These are phyloP conservation scores for Orychophragmus violaceus DNA, from an alignment of 345 rosid genomes.

Conservation along the genomic window DNA sequence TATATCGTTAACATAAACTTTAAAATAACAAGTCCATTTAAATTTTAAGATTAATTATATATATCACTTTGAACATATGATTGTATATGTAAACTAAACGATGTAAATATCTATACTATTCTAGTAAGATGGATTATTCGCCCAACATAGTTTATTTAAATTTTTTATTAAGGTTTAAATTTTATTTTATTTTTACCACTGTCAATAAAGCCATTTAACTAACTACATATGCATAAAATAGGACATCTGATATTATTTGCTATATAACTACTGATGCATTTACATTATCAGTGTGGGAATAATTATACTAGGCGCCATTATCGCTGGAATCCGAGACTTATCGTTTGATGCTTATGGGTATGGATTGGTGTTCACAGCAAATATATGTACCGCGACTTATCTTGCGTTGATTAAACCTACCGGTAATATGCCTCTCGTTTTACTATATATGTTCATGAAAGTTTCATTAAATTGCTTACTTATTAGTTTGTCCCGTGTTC, in stretches of 20 bases:
- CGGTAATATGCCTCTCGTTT: conserved; percentile 10
- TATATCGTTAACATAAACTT: neutral
- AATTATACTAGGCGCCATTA: conserved; percentile 52
- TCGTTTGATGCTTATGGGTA: conserved; percentile 72
- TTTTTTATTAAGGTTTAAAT: too few relatives aligned
- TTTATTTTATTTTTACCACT: neutral
- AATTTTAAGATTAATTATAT: neutral
- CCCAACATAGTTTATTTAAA: neutral
- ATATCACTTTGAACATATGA: neutral
- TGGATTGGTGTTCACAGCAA: conserved; percentile 59
- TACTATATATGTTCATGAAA: neutral
- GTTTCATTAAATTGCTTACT: neutral
- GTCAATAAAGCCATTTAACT: neutral
- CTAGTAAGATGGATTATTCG: neutral
- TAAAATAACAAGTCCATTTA: neutral
- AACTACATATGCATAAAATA: neutral
- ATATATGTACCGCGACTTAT: conserved; percentile 64
- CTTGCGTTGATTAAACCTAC: conserved; percentile 60
- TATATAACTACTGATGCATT: neutral
- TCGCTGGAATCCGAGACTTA: conserved; percentile 73
- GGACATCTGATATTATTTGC: neutral
- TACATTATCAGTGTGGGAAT: conserved; percentile 51
- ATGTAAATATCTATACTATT: neutral
- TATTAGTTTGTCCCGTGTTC: neutral
- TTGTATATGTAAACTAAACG: neutral